Percentiles rank a stretch among this genome's conserved stretches.
These are phyloP conservation scores for maize (Zea mays) DNA, from an alignment of 176 grass and related monocot genomes.

Conservation along the genomic window DNA sequence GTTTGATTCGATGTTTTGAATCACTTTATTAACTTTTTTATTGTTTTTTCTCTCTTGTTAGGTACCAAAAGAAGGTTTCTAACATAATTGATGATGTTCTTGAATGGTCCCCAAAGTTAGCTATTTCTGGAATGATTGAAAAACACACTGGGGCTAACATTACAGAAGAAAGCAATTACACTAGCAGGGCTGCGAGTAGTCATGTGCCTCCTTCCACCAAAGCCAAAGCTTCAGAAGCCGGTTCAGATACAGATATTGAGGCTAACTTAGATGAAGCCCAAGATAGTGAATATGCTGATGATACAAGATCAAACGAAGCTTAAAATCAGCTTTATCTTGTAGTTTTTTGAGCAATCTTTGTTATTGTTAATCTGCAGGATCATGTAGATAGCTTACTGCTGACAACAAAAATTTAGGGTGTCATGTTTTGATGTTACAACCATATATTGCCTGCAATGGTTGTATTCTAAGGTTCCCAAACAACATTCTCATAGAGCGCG, in stretches of 20 bases:
- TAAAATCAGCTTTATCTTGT: slow-evolving; percentile 24
- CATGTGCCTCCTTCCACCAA: slow-evolving; percentile 39
- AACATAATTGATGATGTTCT: slow-evolving; percentile 99
- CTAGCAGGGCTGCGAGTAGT: slow-evolving; percentile 34
- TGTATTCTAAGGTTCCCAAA: slow-evolving; percentile 27
- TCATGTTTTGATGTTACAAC: slow-evolving; percentile 44
- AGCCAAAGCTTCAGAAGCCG: slow-evolving; percentile 46
- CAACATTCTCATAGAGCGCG: not conserved
- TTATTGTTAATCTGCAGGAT: slow-evolving; percentile 39
- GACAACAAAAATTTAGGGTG: slow-evolving; percentile 28
- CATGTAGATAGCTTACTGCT: slow-evolving; percentile 50
- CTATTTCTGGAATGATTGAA: slow-evolving; percentile 96
- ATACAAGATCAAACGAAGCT: slow-evolving; percentile 37
- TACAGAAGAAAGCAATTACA: slow-evolving; percentile 53
- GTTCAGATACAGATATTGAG: slow-evolving; percentile 26
- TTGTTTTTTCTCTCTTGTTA: slow-evolving; percentile 34
- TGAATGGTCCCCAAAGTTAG: slow-evolving; percentile 95
- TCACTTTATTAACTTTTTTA: slow-evolving; percentile 29
- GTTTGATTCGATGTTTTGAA: slow-evolving; percentile 24
- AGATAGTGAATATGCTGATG: slow-evolving; percentile 47
- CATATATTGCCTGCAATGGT: slow-evolving; percentile 29
- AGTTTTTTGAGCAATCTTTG: slow-evolving; percentile 11
- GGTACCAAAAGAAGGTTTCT: slow-evolving; percentile 99
- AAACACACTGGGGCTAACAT: slow-evolving; percentile 57
- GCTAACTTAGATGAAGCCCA: slow-evolving; percentile 40